Base-by-base conservation (phyloP, 352 stramenopile species). In the Plasmopara viticola region DNA sequence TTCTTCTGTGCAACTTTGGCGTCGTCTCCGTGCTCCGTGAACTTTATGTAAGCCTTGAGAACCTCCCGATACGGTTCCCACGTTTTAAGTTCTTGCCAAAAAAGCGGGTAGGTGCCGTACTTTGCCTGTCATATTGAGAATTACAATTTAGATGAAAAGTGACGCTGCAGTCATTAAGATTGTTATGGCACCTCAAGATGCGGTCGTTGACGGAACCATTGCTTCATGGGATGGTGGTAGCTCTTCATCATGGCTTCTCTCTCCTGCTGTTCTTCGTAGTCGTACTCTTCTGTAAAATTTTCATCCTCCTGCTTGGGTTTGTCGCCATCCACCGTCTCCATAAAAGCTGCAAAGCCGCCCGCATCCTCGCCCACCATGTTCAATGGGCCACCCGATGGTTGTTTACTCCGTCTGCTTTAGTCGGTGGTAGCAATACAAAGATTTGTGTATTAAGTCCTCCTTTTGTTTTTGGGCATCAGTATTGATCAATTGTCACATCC, bases 31-130 rank as follows among this genome's bases (percentile, higher is more conserved):
- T 78, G 52, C 53, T 90, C 74, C 25, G 70, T 93, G 46, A 84
- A 80, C 46, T 75, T 81, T 49, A 98, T 73, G 62, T 92, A 98
- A 52, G 80, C 65, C 59, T 95, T 94, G 9, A 95, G 70, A 34
- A 96, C 83, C 48, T 96, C 85, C 28, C 92, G 94, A 67, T 96
- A 98, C 51, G 87, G 88, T 35, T 66, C 60, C 95, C 95, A 98
- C 41, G 78, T 90, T 59, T 97, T 85, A 20, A 98, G 74, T 65
- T 98, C 94, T 67, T 97, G 91, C 93, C 93, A 98, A 57, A 98
- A 96, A 14, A 89, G 58, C 34, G 93, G 95, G 71, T 95, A 98
- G 13, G 64, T 63, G n/a, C 93, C 94, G 59, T 97, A 89, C 41
- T 84, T 90, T 5, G 73, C 56, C 53, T 87, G 39, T 48, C n/a